These are phyloP conservation scores for Penicillium coffeae DNA, from an alignment of 495 filamentous ascomycete species.

Conservation along the genomic window DNA sequence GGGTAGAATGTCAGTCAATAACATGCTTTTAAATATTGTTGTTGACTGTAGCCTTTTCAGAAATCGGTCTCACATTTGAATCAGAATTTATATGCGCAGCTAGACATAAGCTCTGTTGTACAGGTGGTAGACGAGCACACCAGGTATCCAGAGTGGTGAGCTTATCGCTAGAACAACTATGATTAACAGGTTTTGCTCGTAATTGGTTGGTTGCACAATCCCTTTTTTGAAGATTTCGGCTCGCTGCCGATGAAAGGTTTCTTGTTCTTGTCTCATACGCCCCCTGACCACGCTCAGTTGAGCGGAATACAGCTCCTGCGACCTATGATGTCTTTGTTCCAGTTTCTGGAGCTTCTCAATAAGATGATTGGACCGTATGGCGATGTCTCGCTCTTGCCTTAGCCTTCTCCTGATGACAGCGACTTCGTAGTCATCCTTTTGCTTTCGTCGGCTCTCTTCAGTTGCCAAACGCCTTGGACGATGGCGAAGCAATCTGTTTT, in stretches of 20 bases:
- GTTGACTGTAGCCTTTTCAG: too few species aligned
- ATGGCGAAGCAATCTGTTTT: neutral
- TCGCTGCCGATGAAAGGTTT: neutral
- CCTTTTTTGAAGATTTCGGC: neutral
- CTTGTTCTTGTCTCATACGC: neutral
- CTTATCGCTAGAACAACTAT: neutral
- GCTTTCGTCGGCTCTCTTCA: slow-evolving; percentile 2
- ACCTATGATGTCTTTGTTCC: neutral
- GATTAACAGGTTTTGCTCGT: neutral
- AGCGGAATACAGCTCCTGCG: neutral
- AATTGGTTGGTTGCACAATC: neutral
- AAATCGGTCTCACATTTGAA: too few species aligned
- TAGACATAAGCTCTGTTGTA: neutral
- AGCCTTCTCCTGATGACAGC: neutral
- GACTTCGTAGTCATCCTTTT: neutral
- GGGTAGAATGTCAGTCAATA: too few species aligned
- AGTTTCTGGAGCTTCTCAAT: neutral
- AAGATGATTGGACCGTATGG: neutral
- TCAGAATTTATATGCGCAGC: neutral
- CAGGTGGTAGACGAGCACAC: neutral
- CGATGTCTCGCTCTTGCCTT: neutral
- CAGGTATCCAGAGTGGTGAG: neutral
- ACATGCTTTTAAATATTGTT: too few species aligned
- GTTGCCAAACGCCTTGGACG: neutral
- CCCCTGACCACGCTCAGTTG: neutral